These are phyloP conservation scores for Kodamaea hsintzibuensis DNA, from an alignment of 805 yeast genomes.

Conservation along the genomic window DNA sequence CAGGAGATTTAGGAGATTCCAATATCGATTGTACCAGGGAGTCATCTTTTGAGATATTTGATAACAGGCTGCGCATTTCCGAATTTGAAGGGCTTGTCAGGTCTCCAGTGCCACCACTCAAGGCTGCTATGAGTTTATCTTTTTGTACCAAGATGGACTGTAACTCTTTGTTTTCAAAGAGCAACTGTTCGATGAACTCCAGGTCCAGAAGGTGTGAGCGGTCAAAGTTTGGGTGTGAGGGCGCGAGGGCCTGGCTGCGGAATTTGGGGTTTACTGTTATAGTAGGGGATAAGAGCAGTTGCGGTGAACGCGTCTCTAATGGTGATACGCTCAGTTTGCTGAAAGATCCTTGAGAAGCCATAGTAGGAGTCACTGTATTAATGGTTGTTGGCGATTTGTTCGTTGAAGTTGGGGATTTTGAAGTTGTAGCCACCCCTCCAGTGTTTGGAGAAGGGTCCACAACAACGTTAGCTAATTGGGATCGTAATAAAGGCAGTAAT, in stretches of 20 bases:
- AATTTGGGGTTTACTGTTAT: background rate
- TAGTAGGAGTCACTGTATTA: background rate
- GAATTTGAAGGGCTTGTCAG: background rate
- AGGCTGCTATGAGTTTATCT: conserved; percentile 8
- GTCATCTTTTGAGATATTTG: background rate
- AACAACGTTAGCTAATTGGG: background rate
- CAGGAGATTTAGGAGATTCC: background rate
- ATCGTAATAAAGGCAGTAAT: background rate
- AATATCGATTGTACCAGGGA: background rate
- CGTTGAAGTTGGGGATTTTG: background rate
- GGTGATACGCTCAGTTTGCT: background rate
- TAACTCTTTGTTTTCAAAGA: conserved; percentile 38
- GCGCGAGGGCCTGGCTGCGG: conserved; percentile 17
- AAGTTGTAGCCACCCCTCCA: background rate
- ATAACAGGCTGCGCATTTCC: background rate
- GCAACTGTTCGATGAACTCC: conserved; percentile 36
- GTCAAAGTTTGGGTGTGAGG: conserved; percentile 40
- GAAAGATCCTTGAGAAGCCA: background rate
- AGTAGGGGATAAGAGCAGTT: background rate
- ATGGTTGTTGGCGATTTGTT: background rate
- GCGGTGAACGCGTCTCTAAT: background rate
- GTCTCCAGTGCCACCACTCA: background rate
- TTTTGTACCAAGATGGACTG: conserved; percentile 17
- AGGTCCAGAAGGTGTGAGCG: conserved; percentile 26
- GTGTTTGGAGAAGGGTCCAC: background rate